phyloP scores from a whole-genome alignment of 495 filamentous ascomycete genomes.

The Neurospora sublineolata region DNA sequence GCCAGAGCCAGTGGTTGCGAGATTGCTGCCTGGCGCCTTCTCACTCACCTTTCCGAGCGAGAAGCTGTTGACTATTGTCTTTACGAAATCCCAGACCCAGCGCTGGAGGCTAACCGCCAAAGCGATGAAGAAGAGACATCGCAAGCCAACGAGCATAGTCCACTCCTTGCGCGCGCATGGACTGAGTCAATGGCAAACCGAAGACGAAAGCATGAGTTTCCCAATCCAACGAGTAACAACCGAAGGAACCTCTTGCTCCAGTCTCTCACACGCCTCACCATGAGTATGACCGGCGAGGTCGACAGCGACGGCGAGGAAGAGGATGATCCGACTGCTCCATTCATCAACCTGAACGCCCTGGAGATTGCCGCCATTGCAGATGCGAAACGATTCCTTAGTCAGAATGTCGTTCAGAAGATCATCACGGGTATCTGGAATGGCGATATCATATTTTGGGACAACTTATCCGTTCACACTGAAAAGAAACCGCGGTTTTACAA shows the following conservation, averaged over 20 bases:
- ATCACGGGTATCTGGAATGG: constrained; percentile 86
- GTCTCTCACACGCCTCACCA: constrained; percentile 35
- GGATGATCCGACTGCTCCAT: constrained; percentile 51
- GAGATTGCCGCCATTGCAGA: constrained; percentile 85
- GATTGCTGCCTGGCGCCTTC: constrained; percentile 82
- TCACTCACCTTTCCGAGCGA: constrained; percentile 63
- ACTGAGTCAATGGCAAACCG: constrained; percentile 1
- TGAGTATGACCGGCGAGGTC: constrained; percentile 29
- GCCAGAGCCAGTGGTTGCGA: constrained; percentile 79
- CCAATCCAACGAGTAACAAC: constrained; percentile 8
- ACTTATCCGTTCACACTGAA: constrained; percentile 56
- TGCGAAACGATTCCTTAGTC: constrained; percentile 83
- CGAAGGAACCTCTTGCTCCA: constrained; percentile 28
- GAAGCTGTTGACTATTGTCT: constrained; percentile 77
- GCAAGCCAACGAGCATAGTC: constrained; percentile 28
- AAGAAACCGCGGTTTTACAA: constrained; percentile 82
- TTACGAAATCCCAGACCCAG: constrained; percentile 54
- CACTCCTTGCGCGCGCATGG: constrained; percentile 22
- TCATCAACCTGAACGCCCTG: constrained; percentile 70
- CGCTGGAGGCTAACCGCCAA: constrained; percentile 9
- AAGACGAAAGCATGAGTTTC: constrained; percentile 1
- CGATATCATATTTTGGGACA: constrained; percentile 87
- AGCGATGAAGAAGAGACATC: constrained; percentile 16
- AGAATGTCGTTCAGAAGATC: constrained; percentile 74
- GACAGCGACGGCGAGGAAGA: constrained; percentile 30